A percentile compares a stretch with the other conserved stretches of the same genome.
These are phyloP conservation scores for Chytriomyces confervae DNA, from an alignment of 192 early-diverging fungal species.

Conservation along the genomic window DNA sequence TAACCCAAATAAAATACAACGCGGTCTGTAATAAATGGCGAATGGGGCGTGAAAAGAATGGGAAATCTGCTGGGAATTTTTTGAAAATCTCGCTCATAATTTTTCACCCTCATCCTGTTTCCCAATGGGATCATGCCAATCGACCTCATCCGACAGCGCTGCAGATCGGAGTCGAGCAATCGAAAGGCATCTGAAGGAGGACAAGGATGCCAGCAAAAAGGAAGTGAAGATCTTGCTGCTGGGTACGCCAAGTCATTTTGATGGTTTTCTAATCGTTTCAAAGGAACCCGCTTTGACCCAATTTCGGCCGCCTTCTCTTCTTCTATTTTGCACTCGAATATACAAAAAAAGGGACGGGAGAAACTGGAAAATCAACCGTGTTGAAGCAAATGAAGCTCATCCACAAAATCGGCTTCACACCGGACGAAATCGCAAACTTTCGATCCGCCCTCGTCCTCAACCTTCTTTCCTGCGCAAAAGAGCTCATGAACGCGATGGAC, in stretches of 20 bases:
- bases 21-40: too few species aligned
- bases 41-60: too few species aligned
- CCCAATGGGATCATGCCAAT: too few species aligned
- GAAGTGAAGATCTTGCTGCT: conserved; percentile 97
- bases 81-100: too few species aligned
- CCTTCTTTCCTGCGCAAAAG: conserved; percentile 92
- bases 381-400: conserved; percentile 99
- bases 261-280: too few species aligned
- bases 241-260: conserved; percentile 35
- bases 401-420: conserved; percentile 90
- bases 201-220: conserved; percentile 79
- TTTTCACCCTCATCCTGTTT: too few species aligned
- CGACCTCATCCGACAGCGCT: too few species aligned
- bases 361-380: conserved; percentile 97
- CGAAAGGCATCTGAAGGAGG: conserved; percentile 82
- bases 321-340: not conserved
- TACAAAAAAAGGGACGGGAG: conserved; percentile 76
- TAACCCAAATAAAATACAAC: too few species aligned
- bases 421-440: conserved; percentile 89
- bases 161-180: conserved; percentile 60
- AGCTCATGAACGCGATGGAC: conserved; percentile 94
- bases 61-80: too few species aligned
- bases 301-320: not conserved
- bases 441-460: conserved; percentile 96
- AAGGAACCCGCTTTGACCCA: not conserved